Evolutionary conservation across 352 stramenopile genomes (phyloP).

Genomic region (Aphanomyces stellatus): DNA sequence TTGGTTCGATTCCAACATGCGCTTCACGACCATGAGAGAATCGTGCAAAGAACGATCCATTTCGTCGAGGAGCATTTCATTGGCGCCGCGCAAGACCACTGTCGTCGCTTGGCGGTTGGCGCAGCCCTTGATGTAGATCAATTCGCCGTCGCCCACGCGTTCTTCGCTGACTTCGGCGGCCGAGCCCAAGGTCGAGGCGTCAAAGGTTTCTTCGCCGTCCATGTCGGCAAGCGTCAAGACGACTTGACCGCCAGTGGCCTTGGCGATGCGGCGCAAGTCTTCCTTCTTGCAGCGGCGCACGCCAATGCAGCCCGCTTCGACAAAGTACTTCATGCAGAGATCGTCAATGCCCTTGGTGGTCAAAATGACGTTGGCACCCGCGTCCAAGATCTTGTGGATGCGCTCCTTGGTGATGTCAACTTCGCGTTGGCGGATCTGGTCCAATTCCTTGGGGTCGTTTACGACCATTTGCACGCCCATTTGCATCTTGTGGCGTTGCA

Average conservation of each 20-base stretch:
- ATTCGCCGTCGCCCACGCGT: slow-evolving; percentile 97
- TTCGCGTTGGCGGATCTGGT: slow-evolving; percentile 97
- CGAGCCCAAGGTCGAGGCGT: slow-evolving; percentile 87
- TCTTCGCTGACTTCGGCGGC: slow-evolving; percentile 93
- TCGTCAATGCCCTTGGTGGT: slow-evolving; percentile 99
- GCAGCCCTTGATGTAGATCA: slow-evolving; percentile 98
- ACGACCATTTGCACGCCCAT: slow-evolving; percentile 93
- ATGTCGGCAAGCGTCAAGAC: slow-evolving; percentile 98
- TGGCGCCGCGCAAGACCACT: slow-evolving; percentile 97
- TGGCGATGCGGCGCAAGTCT: slow-evolving; percentile 97
- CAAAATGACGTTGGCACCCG: slow-evolving; percentile 97
- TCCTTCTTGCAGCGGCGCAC: slow-evolving; percentile 97
- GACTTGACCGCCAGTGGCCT: slow-evolving; percentile 96
- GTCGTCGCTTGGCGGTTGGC: slow-evolving; percentile 92
- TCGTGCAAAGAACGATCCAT: slow-evolving; percentile 99
- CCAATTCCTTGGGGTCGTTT: slow-evolving; percentile 92
- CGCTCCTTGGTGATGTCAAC: slow-evolving; percentile 99
- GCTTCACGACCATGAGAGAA: slow-evolving; percentile 98
- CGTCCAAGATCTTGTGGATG: slow-evolving; percentile 98
- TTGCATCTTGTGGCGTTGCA: slow-evolving; percentile 97
- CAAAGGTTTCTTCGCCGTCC: slow-evolving; percentile 97
- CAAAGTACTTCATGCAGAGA: slow-evolving; percentile 99
- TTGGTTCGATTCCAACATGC: slow-evolving; percentile 99
- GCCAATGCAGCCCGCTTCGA: slow-evolving; percentile 96
- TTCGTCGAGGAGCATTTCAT: slow-evolving; percentile 99